Evolutionary conservation across 768 basidiomycete species (phyloP), one percentile per base, ranked within the genome.

Genomic region (Leccinum subtestaceum): DNA sequence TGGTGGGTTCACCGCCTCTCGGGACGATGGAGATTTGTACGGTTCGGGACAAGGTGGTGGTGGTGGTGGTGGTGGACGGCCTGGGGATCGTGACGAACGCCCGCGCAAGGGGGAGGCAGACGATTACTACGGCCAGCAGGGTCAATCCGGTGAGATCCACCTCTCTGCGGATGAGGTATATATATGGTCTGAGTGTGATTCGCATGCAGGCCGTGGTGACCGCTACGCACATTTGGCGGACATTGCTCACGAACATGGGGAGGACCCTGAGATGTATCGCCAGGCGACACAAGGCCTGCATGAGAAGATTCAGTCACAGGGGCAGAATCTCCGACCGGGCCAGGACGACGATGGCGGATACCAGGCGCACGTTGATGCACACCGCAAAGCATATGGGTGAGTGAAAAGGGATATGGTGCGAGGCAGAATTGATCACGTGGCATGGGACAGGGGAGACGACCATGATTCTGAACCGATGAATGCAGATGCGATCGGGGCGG

Each of bases 381-480:
- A 72, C 23, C 59, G 57, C 7, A 72, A 71, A 36, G 72, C 73
- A 34, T 74, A 72, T 31, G 71, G 60, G 71, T 74, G 43, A 61
- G 72, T 57, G 21, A 15, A 13, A 27, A 4, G n/a, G 1, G 13
- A 5, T 23, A 27, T 23, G 38, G 9, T 31, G 29, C 8, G 11
- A n/a, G 15, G 34, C 47, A 21, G 6, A 29, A 40, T 59, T 1
- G 23, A n/a, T 25, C 34, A 56, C 11, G 5, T 47, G 19, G 32
- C 15, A 52, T 45, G 34, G 23, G 23, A 23, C 36, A 73, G 64
- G 34, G 56, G 36, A 8, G 62, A 62, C 2, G 56, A 69, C 38
- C 55, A 66, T 21, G 31, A 32, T 29, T 29, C 29, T 32, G 68
- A 58, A 21, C 69, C 69, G n/a, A 71, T 73, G 72, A 63, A 60